Conservation (phyloP, 306 rosid species). For the Cucurbita maxima region DNA sequence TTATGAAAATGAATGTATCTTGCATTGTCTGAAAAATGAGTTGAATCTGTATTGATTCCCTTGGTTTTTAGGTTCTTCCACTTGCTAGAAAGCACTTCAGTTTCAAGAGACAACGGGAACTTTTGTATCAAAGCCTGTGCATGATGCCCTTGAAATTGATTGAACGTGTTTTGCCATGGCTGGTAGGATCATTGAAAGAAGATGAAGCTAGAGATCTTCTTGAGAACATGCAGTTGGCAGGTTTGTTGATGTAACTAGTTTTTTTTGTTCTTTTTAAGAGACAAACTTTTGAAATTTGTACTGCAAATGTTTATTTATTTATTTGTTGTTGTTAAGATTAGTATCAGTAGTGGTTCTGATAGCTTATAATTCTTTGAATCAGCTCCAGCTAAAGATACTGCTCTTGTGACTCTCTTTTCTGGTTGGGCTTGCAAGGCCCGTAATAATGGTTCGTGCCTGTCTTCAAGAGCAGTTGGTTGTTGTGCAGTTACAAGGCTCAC, state of each 20-base stretch:
- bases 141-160: conserved; percentile 93
- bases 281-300: neutral
- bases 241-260: conserved; percentile 27
- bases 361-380: conserved; percentile 20
- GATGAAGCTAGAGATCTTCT: conserved; percentile 61
- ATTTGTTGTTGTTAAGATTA: neutral
- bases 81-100: conserved; percentile 89
- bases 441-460: conserved; percentile 67
- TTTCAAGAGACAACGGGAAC: conserved; percentile 74
- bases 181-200: conserved; percentile 61
- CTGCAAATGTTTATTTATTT: neutral
- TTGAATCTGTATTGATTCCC: conserved; percentile 6
- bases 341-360: neutral
- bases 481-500: conserved; percentile 60
- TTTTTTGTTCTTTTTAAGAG: conserved; percentile 8
- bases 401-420: conserved; percentile 79
- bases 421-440: conserved; percentile 99
- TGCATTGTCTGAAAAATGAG: conserved; percentile 4
- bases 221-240: conserved; percentile 86
- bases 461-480: conserved; percentile 57
- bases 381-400: conserved; percentile 85
- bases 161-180: conserved; percentile 92
- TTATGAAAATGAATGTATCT: neutral
- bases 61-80: conserved; percentile 79
- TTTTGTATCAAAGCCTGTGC: conserved; percentile 83